Conservation (phyloP, 108 stramenopile species). For the Mayamaea pseudoterrestris region DNA sequence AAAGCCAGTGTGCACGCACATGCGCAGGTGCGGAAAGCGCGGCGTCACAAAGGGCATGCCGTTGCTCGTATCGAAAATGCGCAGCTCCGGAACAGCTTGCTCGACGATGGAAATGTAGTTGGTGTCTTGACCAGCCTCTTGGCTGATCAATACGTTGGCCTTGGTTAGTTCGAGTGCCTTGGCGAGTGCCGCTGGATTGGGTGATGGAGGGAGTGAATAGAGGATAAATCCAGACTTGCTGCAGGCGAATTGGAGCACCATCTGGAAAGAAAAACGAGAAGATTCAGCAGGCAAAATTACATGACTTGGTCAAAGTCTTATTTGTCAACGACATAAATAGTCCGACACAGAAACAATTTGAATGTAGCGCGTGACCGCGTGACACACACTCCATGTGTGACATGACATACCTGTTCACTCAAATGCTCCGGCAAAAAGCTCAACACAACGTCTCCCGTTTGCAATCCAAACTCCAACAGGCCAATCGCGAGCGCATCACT, state of each 20-base stretch:
- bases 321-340: neutral
- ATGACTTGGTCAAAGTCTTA: constrained; percentile 2
- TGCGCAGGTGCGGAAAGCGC: constrained; percentile 74
- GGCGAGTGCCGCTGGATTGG: constrained; percentile 54
- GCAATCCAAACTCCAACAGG: constrained; percentile 63
- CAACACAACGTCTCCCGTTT: constrained; percentile 80
- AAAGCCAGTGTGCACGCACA: constrained; percentile 81
- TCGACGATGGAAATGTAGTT: constrained; percentile 66
- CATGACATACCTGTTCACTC: constrained; percentile 71
- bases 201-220: constrained; percentile 61
- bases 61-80: constrained; percentile 62
- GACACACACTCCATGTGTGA: too few relatives aligned
- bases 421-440: constrained; percentile 69
- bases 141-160: constrained; percentile 70
- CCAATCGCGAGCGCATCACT: constrained; percentile 73
- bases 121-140: constrained; percentile 71
- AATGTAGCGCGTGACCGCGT: too few relatives aligned
- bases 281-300: neutral
- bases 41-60: constrained; percentile 77
- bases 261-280: constrained; percentile 33
- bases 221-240: constrained; percentile 76
- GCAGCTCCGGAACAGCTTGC: constrained; percentile 65
- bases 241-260: constrained; percentile 85
- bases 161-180: constrained; percentile 65
- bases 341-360: neutral